phyloP scores from a whole-genome alignment of 805 yeast species.

The Danielia oregonensis region DNA sequence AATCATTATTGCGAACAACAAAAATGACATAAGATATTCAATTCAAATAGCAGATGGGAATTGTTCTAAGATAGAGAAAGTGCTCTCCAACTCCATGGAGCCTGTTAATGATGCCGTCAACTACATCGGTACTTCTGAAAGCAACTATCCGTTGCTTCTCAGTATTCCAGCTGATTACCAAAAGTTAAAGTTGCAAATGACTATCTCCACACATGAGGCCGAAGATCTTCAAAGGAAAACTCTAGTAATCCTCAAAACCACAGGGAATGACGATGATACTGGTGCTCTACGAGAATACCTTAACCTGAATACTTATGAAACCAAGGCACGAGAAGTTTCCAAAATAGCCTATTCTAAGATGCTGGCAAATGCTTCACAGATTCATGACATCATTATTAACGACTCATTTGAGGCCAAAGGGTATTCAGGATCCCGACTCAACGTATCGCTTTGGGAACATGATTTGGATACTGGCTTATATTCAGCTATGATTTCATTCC shows the following conservation, averaged over 20 bases:
- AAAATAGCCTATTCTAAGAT: conserved; percentile 24
- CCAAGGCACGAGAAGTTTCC: conserved; percentile 23
- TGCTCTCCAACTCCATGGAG: conserved; percentile 14
- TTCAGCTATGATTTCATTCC: conserved; percentile 4
- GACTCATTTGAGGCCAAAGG: conserved; percentile 8
- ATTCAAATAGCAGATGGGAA: conserved; percentile 18
- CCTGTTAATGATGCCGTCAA: conserved; percentile 14
- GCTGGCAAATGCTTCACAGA: conserved; percentile 20
- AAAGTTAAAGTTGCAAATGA: conserved; percentile 25
- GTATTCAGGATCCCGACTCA: conserved; percentile 2
- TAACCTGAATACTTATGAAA: conserved; percentile 6
- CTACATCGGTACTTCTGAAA: conserved; percentile 24
- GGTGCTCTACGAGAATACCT: conserved; percentile 10
- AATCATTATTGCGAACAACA: conserved; percentile 24
- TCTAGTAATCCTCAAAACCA: conserved; percentile 32
- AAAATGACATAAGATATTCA: conserved; percentile 20
- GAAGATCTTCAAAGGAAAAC: conserved; percentile 11
- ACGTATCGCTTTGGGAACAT: conserved; percentile 13
- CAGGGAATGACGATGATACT: conserved; percentile 12
- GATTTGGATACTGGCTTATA: neutral
- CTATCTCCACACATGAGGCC: conserved; percentile 20
- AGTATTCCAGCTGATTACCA: conserved; percentile 20
- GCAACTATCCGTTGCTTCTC: conserved; percentile 27
- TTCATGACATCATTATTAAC: conserved; percentile 10
- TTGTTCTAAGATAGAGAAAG: conserved; percentile 19